These are phyloP conservation scores for Xanthoconium stramineum DNA, from an alignment of 768 basidiomycete genomes.

Conservation along the genomic window DNA sequence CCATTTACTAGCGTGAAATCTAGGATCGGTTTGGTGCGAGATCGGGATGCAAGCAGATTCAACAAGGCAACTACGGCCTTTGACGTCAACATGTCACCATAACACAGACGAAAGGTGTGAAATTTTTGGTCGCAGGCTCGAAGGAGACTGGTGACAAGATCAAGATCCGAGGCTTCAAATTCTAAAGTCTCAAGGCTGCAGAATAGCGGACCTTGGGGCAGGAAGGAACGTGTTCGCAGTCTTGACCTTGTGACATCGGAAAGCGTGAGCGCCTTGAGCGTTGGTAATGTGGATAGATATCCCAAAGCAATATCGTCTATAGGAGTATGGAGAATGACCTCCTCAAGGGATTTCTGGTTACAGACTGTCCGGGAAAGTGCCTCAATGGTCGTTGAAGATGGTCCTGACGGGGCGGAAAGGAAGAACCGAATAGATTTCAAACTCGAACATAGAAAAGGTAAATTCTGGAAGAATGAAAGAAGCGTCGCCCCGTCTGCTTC, in stretches of 20 bases:
- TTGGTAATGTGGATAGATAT: conserved; percentile 6
- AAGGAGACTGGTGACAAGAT: conserved; percentile 6
- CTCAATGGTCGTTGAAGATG: background rate
- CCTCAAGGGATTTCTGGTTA: background rate
- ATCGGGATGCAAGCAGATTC: background rate
- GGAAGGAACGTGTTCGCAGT: background rate
- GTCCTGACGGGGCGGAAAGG: background rate
- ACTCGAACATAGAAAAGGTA: background rate
- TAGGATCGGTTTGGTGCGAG: background rate
- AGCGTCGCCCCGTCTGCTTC: conserved; percentile 6
- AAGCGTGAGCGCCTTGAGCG: conserved; percentile 2
- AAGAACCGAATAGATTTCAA: conserved; percentile 3
- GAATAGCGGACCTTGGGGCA: background rate
- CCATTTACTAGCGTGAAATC: background rate
- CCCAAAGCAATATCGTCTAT: conserved; percentile 2
- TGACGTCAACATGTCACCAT: background rate
- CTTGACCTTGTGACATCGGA: background rate
- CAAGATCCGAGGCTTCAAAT: background rate
- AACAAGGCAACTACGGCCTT: background rate
- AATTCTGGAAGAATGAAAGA: conserved; percentile 1
- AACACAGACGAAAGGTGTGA: conserved; percentile 1
- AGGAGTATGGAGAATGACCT: background rate
- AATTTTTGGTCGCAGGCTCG: conserved; percentile 4
- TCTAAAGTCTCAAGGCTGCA: background rate
- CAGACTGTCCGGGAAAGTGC: conserved; percentile 8